phyloP scores from a whole-genome alignment of 1,284 basidiomycete genomes.

The Austroboletus niveus region DNA sequence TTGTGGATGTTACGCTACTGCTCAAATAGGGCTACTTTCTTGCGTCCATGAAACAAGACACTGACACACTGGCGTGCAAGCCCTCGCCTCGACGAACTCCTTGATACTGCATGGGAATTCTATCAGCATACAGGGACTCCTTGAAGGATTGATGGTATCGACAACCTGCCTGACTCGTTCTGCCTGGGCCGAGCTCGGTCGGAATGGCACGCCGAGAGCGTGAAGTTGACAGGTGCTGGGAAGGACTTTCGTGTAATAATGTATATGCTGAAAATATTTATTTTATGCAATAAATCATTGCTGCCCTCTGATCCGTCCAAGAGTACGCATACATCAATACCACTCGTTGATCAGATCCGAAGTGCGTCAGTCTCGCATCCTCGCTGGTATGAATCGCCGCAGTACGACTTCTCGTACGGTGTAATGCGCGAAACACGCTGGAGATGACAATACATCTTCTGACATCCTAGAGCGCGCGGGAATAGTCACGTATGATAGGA shows the following conservation, averaged over 20 bases:
- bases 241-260: conserved; percentile 19
- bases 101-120: neutral
- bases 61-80: neutral
- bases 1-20: conserved; percentile 1
- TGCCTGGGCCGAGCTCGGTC: conserved; percentile 1
- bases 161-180: neutral
- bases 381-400: conserved; percentile 84
- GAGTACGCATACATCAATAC: neutral
- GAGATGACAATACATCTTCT: conserved; percentile 53
- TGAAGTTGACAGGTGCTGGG: neutral
- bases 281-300: conserved; percentile 5
- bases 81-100: neutral
- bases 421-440: conserved; percentile 72
- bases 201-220: conserved; percentile 1
- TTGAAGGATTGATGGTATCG: neutral
- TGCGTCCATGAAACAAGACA: conserved; percentile 1
- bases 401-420: conserved; percentile 85
- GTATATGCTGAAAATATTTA: conserved; percentile 1
- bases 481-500: conserved; percentile 89
- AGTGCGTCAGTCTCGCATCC: conserved; percentile 78
- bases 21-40: neutral
- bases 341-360: neutral
- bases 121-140: neutral
- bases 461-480: conserved; percentile 65
- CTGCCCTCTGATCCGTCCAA: neutral